A percentile compares a stretch with the other conserved stretches of the same genome.
Conservation (phyloP, 345 rosid genomes). For the Salix exigua region DNA sequence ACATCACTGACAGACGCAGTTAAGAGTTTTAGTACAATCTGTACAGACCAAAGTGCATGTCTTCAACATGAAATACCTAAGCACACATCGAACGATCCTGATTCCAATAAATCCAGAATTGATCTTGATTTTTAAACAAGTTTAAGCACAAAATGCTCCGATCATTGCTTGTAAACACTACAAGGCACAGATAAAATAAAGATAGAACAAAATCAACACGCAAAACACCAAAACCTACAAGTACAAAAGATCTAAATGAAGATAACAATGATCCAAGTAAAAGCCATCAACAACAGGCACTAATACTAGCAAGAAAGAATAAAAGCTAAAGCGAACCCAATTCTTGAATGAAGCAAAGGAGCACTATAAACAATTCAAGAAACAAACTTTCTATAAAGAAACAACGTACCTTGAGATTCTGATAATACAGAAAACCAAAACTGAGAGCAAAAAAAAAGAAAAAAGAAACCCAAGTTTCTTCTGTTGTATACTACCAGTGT, state of each 20-base stretch:
- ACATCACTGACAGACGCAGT: background rate
- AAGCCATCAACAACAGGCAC: background rate
- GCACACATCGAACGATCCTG: background rate
- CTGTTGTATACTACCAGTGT: background rate
- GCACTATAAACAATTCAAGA: background rate
- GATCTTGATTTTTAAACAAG: background rate
- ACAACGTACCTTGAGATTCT: background rate
- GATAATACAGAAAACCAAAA: background rate
- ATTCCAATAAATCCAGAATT: background rate
- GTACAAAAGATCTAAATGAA: background rate
- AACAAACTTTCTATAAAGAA: background rate
- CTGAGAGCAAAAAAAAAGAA: background rate
- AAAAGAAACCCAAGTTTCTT: background rate
- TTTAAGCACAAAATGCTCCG: background rate
- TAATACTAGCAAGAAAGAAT: background rate
- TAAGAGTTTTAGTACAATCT: background rate
- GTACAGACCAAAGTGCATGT: background rate
- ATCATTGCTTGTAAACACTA: background rate
- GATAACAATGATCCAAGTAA: too few species aligned
- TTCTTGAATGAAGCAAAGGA: background rate
- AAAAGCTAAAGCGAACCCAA: background rate
- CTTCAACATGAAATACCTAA: background rate
- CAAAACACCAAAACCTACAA: background rate
- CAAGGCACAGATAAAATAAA: background rate
- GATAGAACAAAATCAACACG: background rate